Evolutionary conservation across 139 green algal genomes (phyloP).

Genomic region (Auxenochlorella pyrenoidosa): DNA sequence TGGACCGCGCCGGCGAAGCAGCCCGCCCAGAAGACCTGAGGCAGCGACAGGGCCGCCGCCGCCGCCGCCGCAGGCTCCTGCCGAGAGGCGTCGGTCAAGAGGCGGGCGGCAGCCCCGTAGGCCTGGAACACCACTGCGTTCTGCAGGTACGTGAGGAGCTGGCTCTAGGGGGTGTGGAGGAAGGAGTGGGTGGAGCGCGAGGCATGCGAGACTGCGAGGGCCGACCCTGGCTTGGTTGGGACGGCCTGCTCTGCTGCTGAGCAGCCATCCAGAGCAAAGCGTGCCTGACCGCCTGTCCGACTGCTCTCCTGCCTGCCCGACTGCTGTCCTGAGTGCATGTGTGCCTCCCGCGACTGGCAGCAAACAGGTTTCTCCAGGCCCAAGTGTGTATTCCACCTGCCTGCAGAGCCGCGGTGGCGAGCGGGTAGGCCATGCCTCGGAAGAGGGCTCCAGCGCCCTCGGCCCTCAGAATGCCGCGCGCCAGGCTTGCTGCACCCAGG

Average conservation of each 20-base stretch:
- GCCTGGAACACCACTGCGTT: slow-evolving; percentile 71
- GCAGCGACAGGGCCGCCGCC: background rate
- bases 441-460: slow-evolving; percentile 58
- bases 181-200: no score
- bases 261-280: no score
- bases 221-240: no score
- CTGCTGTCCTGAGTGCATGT: no score
- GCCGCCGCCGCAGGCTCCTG: background rate
- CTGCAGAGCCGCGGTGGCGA: slow-evolving; percentile 61
- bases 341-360: no score
- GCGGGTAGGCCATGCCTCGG: slow-evolving; percentile 65
- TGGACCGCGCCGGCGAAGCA: slow-evolving; percentile 50
- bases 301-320: no score
- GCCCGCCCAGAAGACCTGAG: slow-evolving; percentile 41
- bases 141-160: slow-evolving; percentile 33
- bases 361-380: no score
- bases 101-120: slow-evolving; percentile 40
- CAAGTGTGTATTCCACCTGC: background rate
- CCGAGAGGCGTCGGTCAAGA: background rate
- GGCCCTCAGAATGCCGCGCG: background rate
- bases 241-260: no score
- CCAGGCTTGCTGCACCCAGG: background rate
- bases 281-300: no score
- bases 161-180: background rate
- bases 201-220: no score